phyloP scores from a whole-genome alignment of 2,329 filamentous ascomycete species.

The Huntiella decipiens region DNA sequence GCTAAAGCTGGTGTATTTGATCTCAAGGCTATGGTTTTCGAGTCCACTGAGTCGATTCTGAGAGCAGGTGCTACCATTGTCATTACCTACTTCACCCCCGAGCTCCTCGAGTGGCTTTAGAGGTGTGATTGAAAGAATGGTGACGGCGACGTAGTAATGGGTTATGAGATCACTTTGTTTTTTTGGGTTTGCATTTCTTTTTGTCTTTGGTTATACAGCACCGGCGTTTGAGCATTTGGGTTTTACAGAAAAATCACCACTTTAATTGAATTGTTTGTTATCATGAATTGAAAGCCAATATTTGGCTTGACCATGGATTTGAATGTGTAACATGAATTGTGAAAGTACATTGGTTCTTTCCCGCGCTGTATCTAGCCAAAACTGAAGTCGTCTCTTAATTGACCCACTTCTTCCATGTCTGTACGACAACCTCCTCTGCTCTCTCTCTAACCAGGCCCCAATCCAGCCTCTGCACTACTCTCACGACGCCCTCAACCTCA shows the following conservation, averaged over 20 bases:
- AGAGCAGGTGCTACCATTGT: constrained; percentile 86
- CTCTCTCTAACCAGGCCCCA: constrained; percentile 44
- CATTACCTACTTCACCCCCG: constrained; percentile 84
- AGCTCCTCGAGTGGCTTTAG: constrained; percentile 46
- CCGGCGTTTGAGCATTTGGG: constrained; percentile 2
- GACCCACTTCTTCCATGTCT: constrained; percentile 1
- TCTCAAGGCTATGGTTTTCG: constrained; percentile 82
- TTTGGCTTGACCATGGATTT: no score
- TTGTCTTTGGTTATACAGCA: constrained; percentile 3
- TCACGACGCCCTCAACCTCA: constrained; percentile 48
- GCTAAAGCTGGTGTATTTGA: constrained; percentile 96
- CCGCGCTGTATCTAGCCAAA: no score
- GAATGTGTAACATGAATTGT: no score
- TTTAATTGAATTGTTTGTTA: not conserved
- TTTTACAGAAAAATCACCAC: constrained; percentile 4
- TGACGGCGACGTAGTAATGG: not conserved
- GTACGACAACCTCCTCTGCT: constrained; percentile 25
- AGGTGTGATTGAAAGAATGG: not conserved
- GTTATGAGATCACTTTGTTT: not conserved
- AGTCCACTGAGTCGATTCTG: constrained; percentile 83
- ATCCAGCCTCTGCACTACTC: constrained; percentile 45
- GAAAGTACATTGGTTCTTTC: no score
- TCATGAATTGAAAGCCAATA: no score
- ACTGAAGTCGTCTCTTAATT: no score
- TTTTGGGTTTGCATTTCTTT: not conserved